Conservation (phyloP, 495 filamentous ascomycete genomes). For the Penicillium odoratum region DNA sequence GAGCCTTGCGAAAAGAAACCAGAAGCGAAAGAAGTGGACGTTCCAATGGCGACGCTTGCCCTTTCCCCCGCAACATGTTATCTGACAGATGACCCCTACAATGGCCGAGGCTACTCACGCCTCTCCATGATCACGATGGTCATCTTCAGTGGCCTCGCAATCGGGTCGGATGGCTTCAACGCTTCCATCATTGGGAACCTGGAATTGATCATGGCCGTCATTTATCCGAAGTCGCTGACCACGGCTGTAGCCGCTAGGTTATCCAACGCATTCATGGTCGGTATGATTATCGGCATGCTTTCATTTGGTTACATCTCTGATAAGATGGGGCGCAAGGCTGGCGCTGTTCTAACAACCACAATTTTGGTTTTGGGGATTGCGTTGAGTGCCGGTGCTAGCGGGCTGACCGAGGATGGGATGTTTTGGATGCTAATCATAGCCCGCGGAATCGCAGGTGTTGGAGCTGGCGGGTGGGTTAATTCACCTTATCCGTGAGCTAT, state of each 20-base stretch:
- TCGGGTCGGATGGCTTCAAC: conserved; percentile 32
- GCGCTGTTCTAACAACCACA: conserved; percentile 34
- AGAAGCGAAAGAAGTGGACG: not conserved
- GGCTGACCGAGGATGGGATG: conserved; percentile 26
- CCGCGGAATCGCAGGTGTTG: conserved; percentile 28
- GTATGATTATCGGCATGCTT: conserved; percentile 42
- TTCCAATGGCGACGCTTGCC: too few species aligned
- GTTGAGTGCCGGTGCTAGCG: conserved; percentile 29
- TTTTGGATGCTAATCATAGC: conserved; percentile 33
- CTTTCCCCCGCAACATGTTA: not conserved
- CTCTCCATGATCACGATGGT: conserved; percentile 29
- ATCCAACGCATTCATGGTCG: conserved; percentile 32
- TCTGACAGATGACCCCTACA: not conserved
- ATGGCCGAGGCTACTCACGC: conserved; percentile 17
- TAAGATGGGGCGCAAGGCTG: conserved; percentile 34
- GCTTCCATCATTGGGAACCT: conserved; percentile 32
- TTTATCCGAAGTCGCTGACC: conserved; percentile 27
- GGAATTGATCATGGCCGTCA: conserved; percentile 30
- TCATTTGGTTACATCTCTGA: conserved; percentile 39
- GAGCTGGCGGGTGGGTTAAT: conserved; percentile 27
- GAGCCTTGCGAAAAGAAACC: not conserved
- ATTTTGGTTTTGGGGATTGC: conserved; percentile 34
- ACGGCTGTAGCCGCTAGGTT: conserved; percentile 22
- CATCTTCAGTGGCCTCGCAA: conserved; percentile 29
- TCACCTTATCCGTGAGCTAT: too few species aligned